These are phyloP conservation scores for Leccinum ponderosum DNA, from an alignment of 1,284 basidiomycete species.

Conservation along the genomic window DNA sequence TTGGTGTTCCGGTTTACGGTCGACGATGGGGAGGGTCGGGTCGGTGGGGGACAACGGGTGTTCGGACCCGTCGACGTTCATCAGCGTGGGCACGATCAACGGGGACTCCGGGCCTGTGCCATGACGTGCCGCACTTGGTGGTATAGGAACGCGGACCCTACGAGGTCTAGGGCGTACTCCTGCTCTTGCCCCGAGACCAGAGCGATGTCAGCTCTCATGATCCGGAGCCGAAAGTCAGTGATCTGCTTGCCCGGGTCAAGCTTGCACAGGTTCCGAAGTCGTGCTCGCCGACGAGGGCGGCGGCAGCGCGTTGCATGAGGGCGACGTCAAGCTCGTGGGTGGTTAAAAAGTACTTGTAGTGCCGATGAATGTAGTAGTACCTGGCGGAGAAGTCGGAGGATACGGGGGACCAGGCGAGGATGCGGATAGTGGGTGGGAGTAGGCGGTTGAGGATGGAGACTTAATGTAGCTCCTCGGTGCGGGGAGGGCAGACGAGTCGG, in stretches of 20 bases:
- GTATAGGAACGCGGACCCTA: slow-evolving; percentile 91
- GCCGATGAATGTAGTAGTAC: slow-evolving; percentile 84
- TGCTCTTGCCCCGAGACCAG: slow-evolving; percentile 30
- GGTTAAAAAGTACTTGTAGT: slow-evolving; percentile 98
- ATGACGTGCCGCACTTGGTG: slow-evolving; percentile 98
- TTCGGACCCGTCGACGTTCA: slow-evolving; percentile 59
- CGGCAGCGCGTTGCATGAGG: slow-evolving; percentile 79
- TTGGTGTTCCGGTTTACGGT: slow-evolving; percentile 60
- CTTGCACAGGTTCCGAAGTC: slow-evolving; percentile 98
- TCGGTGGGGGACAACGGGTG: slow-evolving; percentile 24
- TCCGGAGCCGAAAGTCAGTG: slow-evolving; percentile 68
- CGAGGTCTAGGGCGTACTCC: slow-evolving; percentile 80
- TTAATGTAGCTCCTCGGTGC: slow-evolving; percentile 70
- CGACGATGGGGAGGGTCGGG: slow-evolving; percentile 48
- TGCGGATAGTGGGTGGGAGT: slow-evolving; percentile 85
- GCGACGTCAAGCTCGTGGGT: slow-evolving; percentile 63
- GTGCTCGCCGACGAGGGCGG: slow-evolving; percentile 81
- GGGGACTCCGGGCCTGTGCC: slow-evolving; percentile 82
- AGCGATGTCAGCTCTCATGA: slow-evolving; percentile 65
- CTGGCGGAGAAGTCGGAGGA: slow-evolving; percentile 80
- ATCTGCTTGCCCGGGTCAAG: slow-evolving; percentile 94
- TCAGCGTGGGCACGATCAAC: slow-evolving; percentile 68
- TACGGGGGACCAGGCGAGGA: slow-evolving; percentile 98
- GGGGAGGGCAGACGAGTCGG: slow-evolving; percentile 29
- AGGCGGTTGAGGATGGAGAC: slow-evolving; percentile 83